Base-by-base conservation (phyloP, 75 land plant genomes). In the Adiantum capillusveneris region DNA sequence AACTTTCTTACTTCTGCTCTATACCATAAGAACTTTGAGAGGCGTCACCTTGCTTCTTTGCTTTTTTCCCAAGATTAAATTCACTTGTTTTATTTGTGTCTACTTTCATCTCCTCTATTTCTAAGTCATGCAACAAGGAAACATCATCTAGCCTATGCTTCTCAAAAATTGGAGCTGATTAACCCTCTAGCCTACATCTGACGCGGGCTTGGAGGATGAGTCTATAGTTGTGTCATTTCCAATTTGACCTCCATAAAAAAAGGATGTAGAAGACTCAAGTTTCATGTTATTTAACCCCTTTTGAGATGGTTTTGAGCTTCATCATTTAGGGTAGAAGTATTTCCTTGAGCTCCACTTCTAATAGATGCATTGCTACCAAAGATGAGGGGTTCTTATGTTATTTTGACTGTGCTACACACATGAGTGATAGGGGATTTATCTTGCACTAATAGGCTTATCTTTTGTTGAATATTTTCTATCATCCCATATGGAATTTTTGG, bases 401-500 rank as follows among this genome's bases (percentile, higher is more conserved):
- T 9, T 34, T 9, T 34, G 37, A 9, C 3, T 34, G 37, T 34
- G 7, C 9, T 9, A 5, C 9, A 3, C 37, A 34, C 9, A 34
- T 3, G 9, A 9, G 37, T 34, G 9, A 5, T 34, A 34, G 37
- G 9, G 21, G 29, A 27, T 12, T 53, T 53, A 24, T 26, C 25
- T 22, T 22, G 55, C 28, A 53, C 55, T 3, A 46, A 20, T 25
- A 14, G 70, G 21, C 62, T 36, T 18, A 71, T 37, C 39, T 72
- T 75, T 55, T 72, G 73, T 58, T 74, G 71, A 19, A 62, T 73
- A 16, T 65, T 80, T 52, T 65, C 41, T 29, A 68, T 77, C 9
- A 75, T 61, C n/a, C 67, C 80, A 27, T 71, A 65, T 53, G 82
- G 66, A 26, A 78, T 57, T 27, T 63, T 81, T 28, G 86, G 71